Conservation (phyloP, 495 filamentous ascomycete genomes). For the Cercophora samala region DNA sequence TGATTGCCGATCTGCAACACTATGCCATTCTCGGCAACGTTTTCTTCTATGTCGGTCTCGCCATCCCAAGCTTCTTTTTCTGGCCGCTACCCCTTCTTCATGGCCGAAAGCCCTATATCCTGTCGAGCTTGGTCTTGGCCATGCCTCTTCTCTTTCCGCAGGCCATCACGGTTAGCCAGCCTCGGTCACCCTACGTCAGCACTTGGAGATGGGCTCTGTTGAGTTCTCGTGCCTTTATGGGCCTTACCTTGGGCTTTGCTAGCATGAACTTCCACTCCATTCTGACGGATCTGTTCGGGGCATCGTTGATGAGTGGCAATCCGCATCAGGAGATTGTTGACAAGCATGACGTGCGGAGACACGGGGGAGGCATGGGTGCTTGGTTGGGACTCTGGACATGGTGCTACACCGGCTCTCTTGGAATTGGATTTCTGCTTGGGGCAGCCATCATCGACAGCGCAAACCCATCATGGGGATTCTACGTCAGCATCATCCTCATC, state of each 20-base stretch:
- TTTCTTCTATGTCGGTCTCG: slow-evolving; percentile 64
- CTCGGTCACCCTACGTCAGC: slow-evolving; percentile 54
- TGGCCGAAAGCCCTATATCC: slow-evolving; percentile 69
- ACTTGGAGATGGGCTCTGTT: slow-evolving; percentile 59
- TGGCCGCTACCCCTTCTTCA: slow-evolving; percentile 77
- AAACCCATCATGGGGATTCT: slow-evolving; percentile 69
- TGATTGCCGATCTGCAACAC: slow-evolving; percentile 61
- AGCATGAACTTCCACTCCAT: slow-evolving; percentile 71
- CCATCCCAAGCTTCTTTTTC: slow-evolving; percentile 61
- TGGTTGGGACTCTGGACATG: slow-evolving; percentile 78
- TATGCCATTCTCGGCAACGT: slow-evolving; percentile 68
- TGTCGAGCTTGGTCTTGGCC: slow-evolving; percentile 60
- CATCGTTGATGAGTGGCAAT: slow-evolving; percentile 64
- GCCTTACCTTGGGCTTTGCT: slow-evolving; percentile 66
- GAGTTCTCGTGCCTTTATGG: slow-evolving; percentile 59
- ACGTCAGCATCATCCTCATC: slow-evolving; percentile 61
- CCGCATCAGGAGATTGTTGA: slow-evolving; percentile 68
- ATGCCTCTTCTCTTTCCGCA: slow-evolving; percentile 74
- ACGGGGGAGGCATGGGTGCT: slow-evolving; percentile 70
- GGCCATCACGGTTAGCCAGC: slow-evolving; percentile 55
- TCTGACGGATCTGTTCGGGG: slow-evolving; percentile 70
- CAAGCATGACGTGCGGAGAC: slow-evolving; percentile 59
- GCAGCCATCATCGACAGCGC: slow-evolving; percentile 58
- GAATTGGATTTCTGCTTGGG: slow-evolving; percentile 66
- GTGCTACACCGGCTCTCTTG: slow-evolving; percentile 65